These are phyloP conservation scores for Linum tenue DNA, from an alignment of 345 rosid genomes.

Conservation along the genomic window DNA sequence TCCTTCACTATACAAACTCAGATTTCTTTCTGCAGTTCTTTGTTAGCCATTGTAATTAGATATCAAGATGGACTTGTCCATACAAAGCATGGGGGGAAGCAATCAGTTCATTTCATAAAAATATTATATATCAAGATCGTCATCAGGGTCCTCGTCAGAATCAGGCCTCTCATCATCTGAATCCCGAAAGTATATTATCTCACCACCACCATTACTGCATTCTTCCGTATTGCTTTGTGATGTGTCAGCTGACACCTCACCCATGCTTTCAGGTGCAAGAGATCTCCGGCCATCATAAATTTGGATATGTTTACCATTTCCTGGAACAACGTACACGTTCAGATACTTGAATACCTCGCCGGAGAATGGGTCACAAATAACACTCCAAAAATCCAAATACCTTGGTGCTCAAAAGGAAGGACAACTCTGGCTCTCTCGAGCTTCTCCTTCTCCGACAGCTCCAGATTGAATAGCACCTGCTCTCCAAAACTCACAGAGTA, in stretches of 20 bases:
- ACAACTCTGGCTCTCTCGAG: constrained; percentile 70
- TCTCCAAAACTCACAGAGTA: constrained; percentile 5
- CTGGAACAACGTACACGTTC: constrained; percentile 26
- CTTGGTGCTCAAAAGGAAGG: constrained; percentile 98
- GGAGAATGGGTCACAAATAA: neutral
- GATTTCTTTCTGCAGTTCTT: too few relatives aligned
- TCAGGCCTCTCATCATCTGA: constrained; percentile 94
- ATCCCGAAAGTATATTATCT: constrained; percentile 82
- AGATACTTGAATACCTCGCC: neutral
- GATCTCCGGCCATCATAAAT: constrained; percentile 80
- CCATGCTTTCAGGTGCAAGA: constrained; percentile 25
- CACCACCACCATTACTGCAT: constrained; percentile 31
- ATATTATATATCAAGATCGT: constrained; percentile 73
- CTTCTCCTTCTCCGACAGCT: constrained; percentile 70
- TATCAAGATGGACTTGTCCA: too few relatives aligned
- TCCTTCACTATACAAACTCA: too few relatives aligned
- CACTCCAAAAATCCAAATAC: constrained; percentile 16
- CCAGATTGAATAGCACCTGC: constrained; percentile 79
- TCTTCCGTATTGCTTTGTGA: constrained; percentile 23
- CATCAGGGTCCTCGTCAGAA: constrained; percentile 96
- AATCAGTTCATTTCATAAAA: neutral
- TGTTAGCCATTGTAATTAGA: too few relatives aligned
- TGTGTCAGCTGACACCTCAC: constrained; percentile 26
- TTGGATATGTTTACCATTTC: constrained; percentile 58
- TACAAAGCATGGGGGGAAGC: neutral